phyloP scores from a whole-genome alignment of 495 filamentous ascomycete species.

The Neohortaea acidophila region DNA sequence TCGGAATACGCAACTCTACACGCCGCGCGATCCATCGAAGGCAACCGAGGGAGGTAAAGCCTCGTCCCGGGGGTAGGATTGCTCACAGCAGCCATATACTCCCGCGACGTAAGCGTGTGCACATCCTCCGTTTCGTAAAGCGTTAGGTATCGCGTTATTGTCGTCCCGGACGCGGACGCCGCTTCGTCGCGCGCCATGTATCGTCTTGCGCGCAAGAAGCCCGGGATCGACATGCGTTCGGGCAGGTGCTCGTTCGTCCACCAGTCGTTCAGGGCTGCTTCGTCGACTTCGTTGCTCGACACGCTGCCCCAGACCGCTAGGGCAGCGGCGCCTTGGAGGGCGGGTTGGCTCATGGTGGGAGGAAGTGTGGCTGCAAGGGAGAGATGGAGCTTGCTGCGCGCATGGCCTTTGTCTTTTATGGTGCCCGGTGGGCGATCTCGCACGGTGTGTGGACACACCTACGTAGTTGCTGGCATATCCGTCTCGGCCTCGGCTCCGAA shows the following conservation, averaged over 20 bases:
- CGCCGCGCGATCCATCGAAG: conserved; percentile 2
- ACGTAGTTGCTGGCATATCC: too few relatives aligned
- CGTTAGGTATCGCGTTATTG: conserved; percentile 5
- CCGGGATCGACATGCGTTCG: conserved; percentile 10
- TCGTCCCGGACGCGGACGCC: background rate
- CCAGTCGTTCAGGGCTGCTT: conserved; percentile 11
- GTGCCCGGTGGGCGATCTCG: too few relatives aligned
- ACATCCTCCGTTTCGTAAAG: conserved; percentile 8
- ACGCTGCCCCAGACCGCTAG: conserved; percentile 4
- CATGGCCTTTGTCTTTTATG: too few relatives aligned
- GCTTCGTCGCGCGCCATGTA: background rate
- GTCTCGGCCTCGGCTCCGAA: too few relatives aligned
- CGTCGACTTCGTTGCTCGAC: background rate
- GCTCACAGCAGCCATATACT: conserved; percentile 1
- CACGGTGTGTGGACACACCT: too few relatives aligned
- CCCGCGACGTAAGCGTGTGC: background rate
- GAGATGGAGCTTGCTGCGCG: too few relatives aligned
- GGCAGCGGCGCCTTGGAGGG: background rate
- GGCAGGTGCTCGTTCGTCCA: conserved; percentile 14
- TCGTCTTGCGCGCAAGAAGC: conserved; percentile 9
- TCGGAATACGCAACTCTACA: background rate
- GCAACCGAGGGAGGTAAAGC: conserved; percentile 2
- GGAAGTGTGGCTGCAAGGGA: too few relatives aligned
- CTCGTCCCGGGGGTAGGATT: conserved; percentile 2
- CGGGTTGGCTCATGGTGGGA: too few relatives aligned